These are phyloP conservation scores for Tolypocladium ovalisporum DNA, from an alignment of 2,329 filamentous ascomycete genomes.

Conservation along the genomic window DNA sequence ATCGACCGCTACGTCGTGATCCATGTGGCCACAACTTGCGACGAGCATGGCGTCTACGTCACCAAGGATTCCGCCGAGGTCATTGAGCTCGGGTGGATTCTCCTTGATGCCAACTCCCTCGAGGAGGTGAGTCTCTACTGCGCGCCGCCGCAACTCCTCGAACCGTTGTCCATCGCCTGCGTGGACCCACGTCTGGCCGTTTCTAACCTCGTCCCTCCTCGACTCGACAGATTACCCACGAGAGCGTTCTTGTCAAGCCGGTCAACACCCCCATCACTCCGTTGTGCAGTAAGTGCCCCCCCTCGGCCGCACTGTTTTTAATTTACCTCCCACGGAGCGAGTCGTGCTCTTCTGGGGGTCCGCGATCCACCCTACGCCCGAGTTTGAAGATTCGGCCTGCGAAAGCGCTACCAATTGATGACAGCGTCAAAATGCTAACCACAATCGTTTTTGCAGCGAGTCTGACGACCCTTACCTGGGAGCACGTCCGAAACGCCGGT, in stretches of 20 bases:
- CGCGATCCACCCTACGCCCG: not conserved
- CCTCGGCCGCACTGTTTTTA: constrained; percentile 6
- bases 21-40: constrained; percentile 96
- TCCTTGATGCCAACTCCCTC: constrained; percentile 81
- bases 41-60: constrained; percentile 98
- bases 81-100: constrained; percentile 97
- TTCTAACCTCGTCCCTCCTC: constrained; percentile 3
- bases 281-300: constrained; percentile 79
- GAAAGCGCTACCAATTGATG: not conserved
- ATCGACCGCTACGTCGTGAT: constrained; percentile 97
- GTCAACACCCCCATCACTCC: constrained; percentile 98
- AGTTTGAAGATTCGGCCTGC: not conserved
- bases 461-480: constrained; percentile 95
- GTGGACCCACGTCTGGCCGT: not conserved
- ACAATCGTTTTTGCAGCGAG: constrained; percentile 51
- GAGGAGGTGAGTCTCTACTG: constrained; percentile 63
- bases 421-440: constrained; percentile 1
- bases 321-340: constrained; percentile 3
- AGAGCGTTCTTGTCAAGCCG: constrained; percentile 94
- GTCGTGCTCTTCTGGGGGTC: not conserved
- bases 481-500: constrained; percentile 94
- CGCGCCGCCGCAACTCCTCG: constrained; percentile 3
- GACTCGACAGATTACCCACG: constrained; percentile 65
- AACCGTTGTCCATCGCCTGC: not conserved
- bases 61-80: constrained; percentile 99